Evolutionary conservation across 768 basidiomycete species (phyloP), one percentile per base, ranked within the genome.

Genomic region (Cantharellus cinnabarinus): DNA sequence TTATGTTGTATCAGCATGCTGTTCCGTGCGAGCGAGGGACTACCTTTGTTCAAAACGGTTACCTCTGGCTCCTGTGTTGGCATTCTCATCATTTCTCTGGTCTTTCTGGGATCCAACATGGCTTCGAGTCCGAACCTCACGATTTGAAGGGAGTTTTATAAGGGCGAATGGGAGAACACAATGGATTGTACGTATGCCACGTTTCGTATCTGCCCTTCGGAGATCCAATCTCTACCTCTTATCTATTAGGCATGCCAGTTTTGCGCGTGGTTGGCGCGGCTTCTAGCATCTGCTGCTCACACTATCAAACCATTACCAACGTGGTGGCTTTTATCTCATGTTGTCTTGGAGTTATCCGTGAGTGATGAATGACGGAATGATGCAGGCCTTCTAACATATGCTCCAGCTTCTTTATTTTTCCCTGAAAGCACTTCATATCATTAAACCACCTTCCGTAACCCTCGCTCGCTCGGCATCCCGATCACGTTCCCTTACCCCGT

Each of bases 81-180:
- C 3, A 29, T 3, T 81, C 0, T 5, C 78, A 14, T 89, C 89
- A 20, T 66, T 90, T 14, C 65, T 83, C 3, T 93, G 89, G 83
- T 80, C 80, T 0, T 79, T 76, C 1, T 94, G 90, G 90, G 81
- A 94, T 66, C 89, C 88, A 7, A 85, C 84, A 20, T 89, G 89
- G 68, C 56, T 63, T 70, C 76, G 34, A 72, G 76, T 5, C 71
- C 78, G 58, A 75, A 75, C 41, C 44, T 50, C 63, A 35, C 34
- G 60, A 14, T 41, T 44, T 15, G 37, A 61, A 40, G 59, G 58
- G 20, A 58, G 62, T 14, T 48, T 58, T 37, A 50, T 63, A 3
- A 60, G 59, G 51, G 59, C 65, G 1, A 50, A 42, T 2, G 66
- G 67, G 3, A 58, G 65, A 14, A 54, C 51, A 5, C 59, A 57